These are phyloP conservation scores for Penicillium sp. DNA, from an alignment of 2,329 filamentous ascomycete genomes.

Conservation along the genomic window DNA sequence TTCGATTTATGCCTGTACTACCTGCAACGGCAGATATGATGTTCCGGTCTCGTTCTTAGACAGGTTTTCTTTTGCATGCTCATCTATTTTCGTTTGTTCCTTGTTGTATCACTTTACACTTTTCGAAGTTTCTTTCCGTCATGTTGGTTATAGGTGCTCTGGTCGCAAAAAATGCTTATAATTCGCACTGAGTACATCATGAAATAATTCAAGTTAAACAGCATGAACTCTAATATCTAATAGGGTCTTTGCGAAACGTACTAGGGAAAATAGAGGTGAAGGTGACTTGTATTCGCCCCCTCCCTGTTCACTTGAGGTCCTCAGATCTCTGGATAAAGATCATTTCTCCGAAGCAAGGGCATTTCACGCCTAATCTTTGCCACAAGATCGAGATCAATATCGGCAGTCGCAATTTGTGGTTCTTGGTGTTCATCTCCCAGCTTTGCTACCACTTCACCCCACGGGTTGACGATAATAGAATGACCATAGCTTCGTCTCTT, in stretches of 20 bases:
- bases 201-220: background rate
- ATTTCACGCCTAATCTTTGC: conserved; percentile 55
- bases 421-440: conserved; percentile 50
- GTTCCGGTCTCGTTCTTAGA: conserved; percentile 35
- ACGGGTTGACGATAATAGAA: conserved; percentile 81
- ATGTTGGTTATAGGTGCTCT: conserved; percentile 17
- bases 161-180: conserved; percentile 14
- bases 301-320: background rate
- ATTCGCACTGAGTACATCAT: conserved; percentile 2
- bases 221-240: background rate
- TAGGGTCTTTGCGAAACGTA: background rate
- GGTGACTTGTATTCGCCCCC: background rate
- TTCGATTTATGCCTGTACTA: conserved; percentile 31
- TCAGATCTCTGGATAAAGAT: conserved; percentile 47
- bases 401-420: conserved; percentile 49
- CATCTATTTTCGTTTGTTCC: conserved; percentile 27
- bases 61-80: conserved; percentile 31
- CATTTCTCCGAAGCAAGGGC: conserved; percentile 56
- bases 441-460: conserved; percentile 71
- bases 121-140: conserved; percentile 18
- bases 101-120: conserved; percentile 24
- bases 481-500: conserved; percentile 81
- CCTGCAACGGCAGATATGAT: conserved; percentile 30
- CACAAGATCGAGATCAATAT: conserved; percentile 54
- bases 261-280: too few species aligned